These are phyloP conservation scores for Secale cereale DNA, from an alignment of 176 grass and related monocot species.

Conservation along the genomic window DNA sequence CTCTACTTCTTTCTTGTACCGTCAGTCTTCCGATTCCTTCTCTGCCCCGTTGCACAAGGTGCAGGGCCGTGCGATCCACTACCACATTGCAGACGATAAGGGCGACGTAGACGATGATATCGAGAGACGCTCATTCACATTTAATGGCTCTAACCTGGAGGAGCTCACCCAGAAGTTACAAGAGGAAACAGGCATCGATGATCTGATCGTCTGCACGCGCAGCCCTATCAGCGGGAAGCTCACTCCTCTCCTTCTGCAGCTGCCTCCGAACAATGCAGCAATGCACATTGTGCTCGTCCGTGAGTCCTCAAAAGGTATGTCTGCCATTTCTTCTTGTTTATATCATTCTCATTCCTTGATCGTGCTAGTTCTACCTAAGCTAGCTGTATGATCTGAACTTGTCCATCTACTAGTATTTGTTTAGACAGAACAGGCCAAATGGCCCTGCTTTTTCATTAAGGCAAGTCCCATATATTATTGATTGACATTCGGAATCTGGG, in stretches of 20 bases:
- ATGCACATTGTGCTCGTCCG: slow-evolving; percentile 68
- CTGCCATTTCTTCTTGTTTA: neutral
- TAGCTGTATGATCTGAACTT: neutral
- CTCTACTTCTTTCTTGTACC: neutral
- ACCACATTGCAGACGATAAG: slow-evolving; percentile 58
- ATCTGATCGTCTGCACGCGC: slow-evolving; percentile 66
- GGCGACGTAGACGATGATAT: slow-evolving; percentile 58
- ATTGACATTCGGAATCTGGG: neutral
- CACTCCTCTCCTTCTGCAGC: slow-evolving; percentile 54
- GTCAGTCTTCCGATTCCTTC: slow-evolving; percentile 60
- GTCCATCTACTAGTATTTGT: neutral
- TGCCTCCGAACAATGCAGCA: slow-evolving; percentile 77
- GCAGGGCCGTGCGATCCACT: slow-evolving; percentile 68
- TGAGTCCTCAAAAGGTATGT: slow-evolving; percentile 65
- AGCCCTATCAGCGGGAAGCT: slow-evolving; percentile 69
- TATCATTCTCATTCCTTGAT: neutral
- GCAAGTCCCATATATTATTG: neutral
- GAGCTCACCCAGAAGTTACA: slow-evolving; percentile 66
- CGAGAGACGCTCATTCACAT: slow-evolving; percentile 46
- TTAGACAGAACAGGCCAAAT: neutral
- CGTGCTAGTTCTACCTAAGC: neutral
- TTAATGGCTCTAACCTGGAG: slow-evolving; percentile 64
- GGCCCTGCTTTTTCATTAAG: neutral
- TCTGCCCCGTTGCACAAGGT: slow-evolving; percentile 52
- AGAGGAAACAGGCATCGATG: slow-evolving; percentile 51